These are phyloP conservation scores for Penicillium nordicum DNA, from an alignment of 2,329 filamentous ascomycete species.

Conservation along the genomic window DNA sequence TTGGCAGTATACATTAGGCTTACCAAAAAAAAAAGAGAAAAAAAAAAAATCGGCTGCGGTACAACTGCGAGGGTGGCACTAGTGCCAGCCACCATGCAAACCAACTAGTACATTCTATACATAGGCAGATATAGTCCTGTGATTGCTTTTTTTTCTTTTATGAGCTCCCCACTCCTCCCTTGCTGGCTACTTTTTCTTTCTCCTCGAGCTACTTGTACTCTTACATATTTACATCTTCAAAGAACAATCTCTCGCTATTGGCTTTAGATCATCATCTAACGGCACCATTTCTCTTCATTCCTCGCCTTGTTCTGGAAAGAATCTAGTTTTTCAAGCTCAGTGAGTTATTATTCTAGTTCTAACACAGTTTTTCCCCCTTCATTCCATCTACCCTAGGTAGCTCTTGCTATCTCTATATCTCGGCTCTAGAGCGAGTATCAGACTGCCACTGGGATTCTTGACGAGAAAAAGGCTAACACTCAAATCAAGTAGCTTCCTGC, in stretches of 20 bases:
- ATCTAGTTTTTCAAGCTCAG: not conserved
- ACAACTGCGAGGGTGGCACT: slow-evolving; percentile 2
- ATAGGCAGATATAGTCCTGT: slow-evolving; percentile 12
- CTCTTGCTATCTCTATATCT: slow-evolving; percentile 2
- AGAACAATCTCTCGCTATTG: slow-evolving; percentile 3
- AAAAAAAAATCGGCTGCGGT: not conserved
- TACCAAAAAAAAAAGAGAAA: not conserved
- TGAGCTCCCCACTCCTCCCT: slow-evolving; percentile 6
- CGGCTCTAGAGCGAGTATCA: not conserved
- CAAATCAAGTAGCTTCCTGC: not conserved
- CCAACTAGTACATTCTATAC: slow-evolving; percentile 8
- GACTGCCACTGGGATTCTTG: not conserved
- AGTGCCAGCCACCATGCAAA: slow-evolving; percentile 10
- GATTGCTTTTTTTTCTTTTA: slow-evolving; percentile 14
- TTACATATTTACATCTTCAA: not conserved
- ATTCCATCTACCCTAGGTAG: slow-evolving; percentile 10
- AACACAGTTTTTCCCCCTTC: slow-evolving; percentile 11
- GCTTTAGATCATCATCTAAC: not conserved
- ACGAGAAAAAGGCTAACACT: not conserved
- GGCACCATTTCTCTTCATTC: slow-evolving; percentile 1
- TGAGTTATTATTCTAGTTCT: slow-evolving; percentile 7
- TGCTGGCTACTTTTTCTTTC: slow-evolving; percentile 1
- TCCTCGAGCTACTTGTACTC: not conserved
- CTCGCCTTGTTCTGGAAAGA: slow-evolving; percentile 1
- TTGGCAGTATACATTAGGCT: not conserved